These are phyloP conservation scores for Citrus sinensis DNA, from an alignment of 345 rosid genomes.

Conservation along the genomic window DVS_A1.0 CM039163.1:49455001-49455500, in stretches of 20 bases:
- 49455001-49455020: neutral
- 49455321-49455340: conserved; percentile 11
- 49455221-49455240: neutral
- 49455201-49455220: neutral
- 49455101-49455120: neutral
- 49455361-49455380: conserved; percentile 11
- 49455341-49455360: conserved; percentile 22
- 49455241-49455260: neutral
- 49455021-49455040: neutral
- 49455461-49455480: conserved; percentile 32
- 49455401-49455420: conserved; percentile 29
- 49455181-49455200: neutral
- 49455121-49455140: neutral
- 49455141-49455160: neutral
- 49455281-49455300: conserved; percentile 21
- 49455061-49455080: neutral
- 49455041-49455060: neutral
- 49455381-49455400: conserved; percentile 19
- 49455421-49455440: conserved; percentile 32
- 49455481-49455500: conserved; percentile 57
- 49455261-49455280: neutral
- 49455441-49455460: conserved; percentile 32
- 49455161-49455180: neutral
- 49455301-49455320: neutral
- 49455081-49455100: neutral